phyloP scores from a whole-genome alignment of 2,329 filamentous ascomycete species.

The Gaeumannomyces tritici region DNA sequence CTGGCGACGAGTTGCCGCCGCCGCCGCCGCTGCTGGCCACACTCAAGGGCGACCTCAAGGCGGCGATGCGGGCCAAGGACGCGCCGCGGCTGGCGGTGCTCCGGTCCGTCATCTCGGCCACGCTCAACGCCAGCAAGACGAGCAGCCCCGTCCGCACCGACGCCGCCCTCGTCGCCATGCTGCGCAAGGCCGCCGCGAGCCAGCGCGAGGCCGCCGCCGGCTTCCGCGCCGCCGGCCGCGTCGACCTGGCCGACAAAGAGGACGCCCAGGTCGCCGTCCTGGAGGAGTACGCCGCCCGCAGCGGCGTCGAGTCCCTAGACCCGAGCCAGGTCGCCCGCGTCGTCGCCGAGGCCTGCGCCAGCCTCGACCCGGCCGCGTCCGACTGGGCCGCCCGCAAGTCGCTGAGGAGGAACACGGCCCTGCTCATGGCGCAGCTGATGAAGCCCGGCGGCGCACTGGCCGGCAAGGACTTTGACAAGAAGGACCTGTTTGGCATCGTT shows the following conservation, averaged over 20 bases:
- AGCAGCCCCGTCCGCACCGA: slow-evolving; percentile 60
- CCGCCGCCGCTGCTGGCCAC: slow-evolving; percentile 42
- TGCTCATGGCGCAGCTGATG: slow-evolving; percentile 53
- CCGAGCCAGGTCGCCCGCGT: slow-evolving; percentile 47
- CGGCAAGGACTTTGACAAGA: slow-evolving; percentile 55
- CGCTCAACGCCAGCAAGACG: slow-evolving; percentile 70
- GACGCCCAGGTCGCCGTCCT: slow-evolving; percentile 54
- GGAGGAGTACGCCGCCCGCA: slow-evolving; percentile 52
- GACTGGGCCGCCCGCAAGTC: slow-evolving; percentile 4
- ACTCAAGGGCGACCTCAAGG: slow-evolving; percentile 53
- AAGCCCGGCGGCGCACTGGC: slow-evolving; percentile 41
- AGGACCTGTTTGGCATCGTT: slow-evolving; percentile 49
- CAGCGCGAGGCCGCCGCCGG: slow-evolving; percentile 51
- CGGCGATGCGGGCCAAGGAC: slow-evolving; percentile 57
- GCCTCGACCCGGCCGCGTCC: slow-evolving; percentile 33
- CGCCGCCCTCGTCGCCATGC: slow-evolving; percentile 55
- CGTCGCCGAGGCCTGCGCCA: slow-evolving; percentile 41
- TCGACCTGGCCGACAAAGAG: slow-evolving; percentile 65
- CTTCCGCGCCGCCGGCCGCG: slow-evolving; percentile 52
- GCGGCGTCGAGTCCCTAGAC: slow-evolving; percentile 47
- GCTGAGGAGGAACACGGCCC: slow-evolving; percentile 40
- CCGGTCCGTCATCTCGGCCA: slow-evolving; percentile 57
- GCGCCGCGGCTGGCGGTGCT: slow-evolving; percentile 56
- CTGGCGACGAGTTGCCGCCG: slow-evolving; percentile 22
- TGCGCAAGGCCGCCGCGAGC: slow-evolving; percentile 53